phyloP scores from a whole-genome alignment of 164 flowering plant genomes.

The Annona squamosa region DNA sequence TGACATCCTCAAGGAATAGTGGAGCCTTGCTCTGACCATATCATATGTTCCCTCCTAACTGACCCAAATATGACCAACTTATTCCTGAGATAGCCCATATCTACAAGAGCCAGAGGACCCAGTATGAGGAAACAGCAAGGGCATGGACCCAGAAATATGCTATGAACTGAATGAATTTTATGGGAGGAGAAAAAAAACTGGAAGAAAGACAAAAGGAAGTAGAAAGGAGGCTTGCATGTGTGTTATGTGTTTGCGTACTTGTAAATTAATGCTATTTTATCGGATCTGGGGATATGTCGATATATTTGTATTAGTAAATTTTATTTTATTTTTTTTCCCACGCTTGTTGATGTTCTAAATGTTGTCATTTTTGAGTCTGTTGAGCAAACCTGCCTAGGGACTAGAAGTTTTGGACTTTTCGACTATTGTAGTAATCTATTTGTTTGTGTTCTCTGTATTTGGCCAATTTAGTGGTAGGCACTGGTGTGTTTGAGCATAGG shows the following conservation, averaged over 20 bases:
- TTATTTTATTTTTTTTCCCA: too few species aligned
- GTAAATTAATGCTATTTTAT: background rate
- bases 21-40: conserved; percentile 42
- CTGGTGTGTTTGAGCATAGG: too few species aligned
- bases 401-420: too few species aligned
- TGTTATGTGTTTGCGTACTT: background rate
- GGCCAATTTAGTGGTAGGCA: too few species aligned
- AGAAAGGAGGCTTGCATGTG: background rate
- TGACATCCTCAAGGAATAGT: conserved; percentile 43
- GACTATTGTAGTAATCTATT: too few species aligned
- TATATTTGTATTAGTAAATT: background rate
- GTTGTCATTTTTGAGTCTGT: too few species aligned
- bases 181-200: background rate
- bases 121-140: conserved; percentile 36
- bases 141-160: conserved; percentile 46
- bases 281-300: background rate
- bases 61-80: conserved; percentile 41
- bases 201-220: background rate
- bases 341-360: too few species aligned
- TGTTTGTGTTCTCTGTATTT: too few species aligned
- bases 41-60: conserved; percentile 40
- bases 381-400: too few species aligned
- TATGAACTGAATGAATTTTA: conserved; percentile 20
- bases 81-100: conserved; percentile 41
- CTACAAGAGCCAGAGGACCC: conserved; percentile 32